phyloP scores from a whole-genome alignment of 371 early-diverging fungal species.

The Rhizomucor miehei region DNA sequence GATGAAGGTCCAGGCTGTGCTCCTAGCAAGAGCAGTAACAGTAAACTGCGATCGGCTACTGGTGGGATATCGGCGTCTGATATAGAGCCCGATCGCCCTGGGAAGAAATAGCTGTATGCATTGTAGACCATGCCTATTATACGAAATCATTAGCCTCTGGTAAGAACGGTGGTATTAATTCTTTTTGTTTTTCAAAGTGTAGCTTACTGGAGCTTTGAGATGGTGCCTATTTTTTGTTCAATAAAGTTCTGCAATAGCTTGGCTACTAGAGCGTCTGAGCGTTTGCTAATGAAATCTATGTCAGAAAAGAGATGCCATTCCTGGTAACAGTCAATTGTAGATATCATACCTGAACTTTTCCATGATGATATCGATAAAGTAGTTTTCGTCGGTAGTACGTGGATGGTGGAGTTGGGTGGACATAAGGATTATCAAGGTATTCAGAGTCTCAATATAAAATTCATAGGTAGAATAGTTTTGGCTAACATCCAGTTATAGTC shows the following conservation, averaged over 20 bases:
- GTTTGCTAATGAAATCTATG: constrained; percentile 28
- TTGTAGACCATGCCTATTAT: constrained; percentile 62
- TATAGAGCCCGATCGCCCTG: constrained; percentile 39
- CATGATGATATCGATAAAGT: constrained; percentile 62
- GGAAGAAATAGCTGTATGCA: constrained; percentile 71
- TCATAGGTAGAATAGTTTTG: constrained; percentile 59
- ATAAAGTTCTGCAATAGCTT: constrained; percentile 62
- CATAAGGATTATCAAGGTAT: constrained; percentile 58
- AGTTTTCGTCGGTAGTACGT: constrained; percentile 44
- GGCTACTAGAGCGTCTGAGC: constrained; percentile 57
- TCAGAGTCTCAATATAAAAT: constrained; percentile 68
- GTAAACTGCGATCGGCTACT: constrained; percentile 62
- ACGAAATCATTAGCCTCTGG: too few relatives aligned
- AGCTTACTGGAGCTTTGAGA: constrained; percentile 51
- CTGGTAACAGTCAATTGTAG: too few relatives aligned
- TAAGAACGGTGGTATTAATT: too few relatives aligned
- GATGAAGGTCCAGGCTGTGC: constrained; percentile 28
- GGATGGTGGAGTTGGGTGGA: constrained; percentile 65
- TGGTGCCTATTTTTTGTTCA: constrained; percentile 57
- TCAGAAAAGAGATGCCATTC: not conserved
- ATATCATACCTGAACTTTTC: constrained; percentile 46
- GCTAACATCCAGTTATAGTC: constrained; percentile 23
- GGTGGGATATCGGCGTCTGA: constrained; percentile 49
- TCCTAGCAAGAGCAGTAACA: constrained; percentile 53
- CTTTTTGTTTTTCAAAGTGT: not conserved